phyloP scores from a whole-genome alignment of 1,284 basidiomycete genomes.

The Pseudozyma thailandica region DNA sequence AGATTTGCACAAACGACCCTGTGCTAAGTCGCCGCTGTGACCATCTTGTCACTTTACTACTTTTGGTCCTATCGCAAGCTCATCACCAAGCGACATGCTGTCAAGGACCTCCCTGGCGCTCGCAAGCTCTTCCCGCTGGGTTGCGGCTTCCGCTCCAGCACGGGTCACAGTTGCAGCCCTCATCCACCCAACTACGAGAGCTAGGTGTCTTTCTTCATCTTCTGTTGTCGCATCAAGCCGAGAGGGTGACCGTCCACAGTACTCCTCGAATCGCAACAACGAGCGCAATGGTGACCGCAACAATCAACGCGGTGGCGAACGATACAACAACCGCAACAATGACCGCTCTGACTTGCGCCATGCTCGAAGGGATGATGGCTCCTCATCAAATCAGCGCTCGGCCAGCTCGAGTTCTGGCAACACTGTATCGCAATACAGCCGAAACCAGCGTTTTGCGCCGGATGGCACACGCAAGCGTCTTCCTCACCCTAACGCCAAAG shows the following conservation, averaged over 20 bases:
- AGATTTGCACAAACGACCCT: conserved; percentile 5
- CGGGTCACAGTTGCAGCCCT: conserved; percentile 4
- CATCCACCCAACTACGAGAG: not conserved
- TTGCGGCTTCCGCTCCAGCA: conserved; percentile 4
- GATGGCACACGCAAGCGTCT: conserved; percentile 39
- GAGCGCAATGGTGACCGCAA: no score
- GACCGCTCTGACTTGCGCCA: conserved; percentile 19
- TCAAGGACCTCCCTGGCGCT: conserved; percentile 22
- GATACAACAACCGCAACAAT: conserved; percentile 4
- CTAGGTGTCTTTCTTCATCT: conserved; percentile 15
- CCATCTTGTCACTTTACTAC: not conserved
- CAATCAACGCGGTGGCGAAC: no score
- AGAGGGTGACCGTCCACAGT: not conserved
- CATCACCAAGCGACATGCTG: conserved; percentile 15
- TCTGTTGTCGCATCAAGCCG: conserved; percentile 8
- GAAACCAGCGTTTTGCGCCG: conserved; percentile 34
- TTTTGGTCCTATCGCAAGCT: not conserved
- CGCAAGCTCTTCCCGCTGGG: conserved; percentile 15
- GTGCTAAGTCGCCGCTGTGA: conserved; percentile 11
- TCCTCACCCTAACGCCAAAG: conserved; percentile 33
- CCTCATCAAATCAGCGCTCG: conserved; percentile 9
- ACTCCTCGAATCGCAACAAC: conserved; percentile 5
- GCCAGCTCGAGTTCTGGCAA: conserved; percentile 14
- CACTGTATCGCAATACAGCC: conserved; percentile 28
- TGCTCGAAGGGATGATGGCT: conserved; percentile 7